Base-by-base conservation (phyloP, 2,329 filamentous ascomycete genomes). In the Aspergillus versicolor region DNA sequence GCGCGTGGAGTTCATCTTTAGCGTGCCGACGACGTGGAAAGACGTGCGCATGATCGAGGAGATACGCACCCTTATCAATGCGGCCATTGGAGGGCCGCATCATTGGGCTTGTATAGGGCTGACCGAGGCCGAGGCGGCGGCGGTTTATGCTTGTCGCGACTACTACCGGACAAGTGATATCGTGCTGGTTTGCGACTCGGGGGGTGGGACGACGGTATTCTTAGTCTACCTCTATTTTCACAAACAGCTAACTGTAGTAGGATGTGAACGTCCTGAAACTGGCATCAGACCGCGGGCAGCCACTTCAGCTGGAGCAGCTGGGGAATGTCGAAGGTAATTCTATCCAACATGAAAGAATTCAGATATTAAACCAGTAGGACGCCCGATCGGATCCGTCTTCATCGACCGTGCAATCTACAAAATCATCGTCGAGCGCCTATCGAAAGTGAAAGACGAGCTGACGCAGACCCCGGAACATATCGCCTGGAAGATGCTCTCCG, bases 71-170 rank as follows among this genome's bases (percentile, higher is more conserved):
- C 63, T 73, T 2, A 67, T 75, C 3, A 55, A 67, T 52, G 46
- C 52, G 1, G 71, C 70, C 3, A 70, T 74, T 13, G 70, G 71
- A 12, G 64, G 60, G 21, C 57, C 60, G 0, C 63, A 67, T 27
- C 79, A 82, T 63, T 67, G 59, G 2, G 72, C 75, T 4, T 67
- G 58, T 0, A 79, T 82, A 49, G 79, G 78, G 0, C 67, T 83
- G 15, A 83, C 81, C 0, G 81, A 83, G 65, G 81, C 81, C 0
- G 81, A 83, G 62, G 81, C 81, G 5, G 80, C 81, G 2, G 81
- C 81, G 24, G 79, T 83, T 1, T 77, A 81, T 65, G 75, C 77
- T 0, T 76, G 77, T 4, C 69, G 68, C 37, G 66, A 69, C 30
- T 60, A 68, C 54, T 67, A 69, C 40, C 24, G 59, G 61, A 70